Evolutionary conservation across 306 rosid genomes (phyloP).

Genomic region (Medicago lupulina): DNA sequence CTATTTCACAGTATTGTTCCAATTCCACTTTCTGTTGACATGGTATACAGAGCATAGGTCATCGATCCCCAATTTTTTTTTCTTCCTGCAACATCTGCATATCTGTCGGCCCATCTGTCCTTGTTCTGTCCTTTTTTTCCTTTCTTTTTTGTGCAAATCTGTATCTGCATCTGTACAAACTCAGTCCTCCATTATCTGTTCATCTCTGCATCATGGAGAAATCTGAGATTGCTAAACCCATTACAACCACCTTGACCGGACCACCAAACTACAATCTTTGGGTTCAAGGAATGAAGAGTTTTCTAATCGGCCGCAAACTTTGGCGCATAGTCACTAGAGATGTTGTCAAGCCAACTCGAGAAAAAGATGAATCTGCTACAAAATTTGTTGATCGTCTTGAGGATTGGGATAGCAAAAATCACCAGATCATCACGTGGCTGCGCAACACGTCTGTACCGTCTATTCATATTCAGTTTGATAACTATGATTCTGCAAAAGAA

Average conservation of each 20-base stretch:
- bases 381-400: not conserved
- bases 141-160: too few species aligned
- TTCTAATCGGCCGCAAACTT: not conserved
- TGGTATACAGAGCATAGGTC: too few species aligned
- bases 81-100: too few species aligned
- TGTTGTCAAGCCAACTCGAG: not conserved
- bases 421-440: not conserved
- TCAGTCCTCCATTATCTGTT: too few species aligned
- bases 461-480: not conserved
- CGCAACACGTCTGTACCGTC: not conserved
- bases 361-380: not conserved
- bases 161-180: too few species aligned
- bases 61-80: too few species aligned
- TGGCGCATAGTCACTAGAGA: not conserved
- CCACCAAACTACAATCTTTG: not conserved
- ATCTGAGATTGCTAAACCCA: too few species aligned
- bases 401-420: not conserved
- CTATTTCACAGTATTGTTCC: too few species aligned
- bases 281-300: not conserved
- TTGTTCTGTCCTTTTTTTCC: too few species aligned
- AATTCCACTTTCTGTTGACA: too few species aligned
- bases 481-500: not conserved
- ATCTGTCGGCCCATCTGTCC: too few species aligned
- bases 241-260: not conserved
- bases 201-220: too few species aligned